Percentiles rank a stretch among this genome's conserved stretches.
Evolutionary conservation across 2,329 filamentous ascomycete genomes (phyloP).

Genomic region (Trichophyton benhamiae): DNA sequence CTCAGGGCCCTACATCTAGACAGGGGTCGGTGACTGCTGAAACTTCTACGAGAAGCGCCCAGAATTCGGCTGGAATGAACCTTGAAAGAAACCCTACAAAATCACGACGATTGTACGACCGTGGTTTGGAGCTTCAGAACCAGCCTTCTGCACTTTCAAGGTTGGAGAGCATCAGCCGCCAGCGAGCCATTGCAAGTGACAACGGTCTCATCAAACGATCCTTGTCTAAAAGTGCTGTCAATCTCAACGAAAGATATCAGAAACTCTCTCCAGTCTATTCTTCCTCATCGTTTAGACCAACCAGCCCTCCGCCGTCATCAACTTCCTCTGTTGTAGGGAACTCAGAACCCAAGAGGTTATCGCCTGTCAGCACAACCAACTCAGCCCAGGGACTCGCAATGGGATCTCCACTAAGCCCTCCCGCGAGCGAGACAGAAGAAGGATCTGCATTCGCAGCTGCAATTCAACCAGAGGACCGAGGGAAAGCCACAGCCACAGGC

Average conservation of each 20-base stretch:
- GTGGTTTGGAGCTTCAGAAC: slow-evolving; percentile 66
- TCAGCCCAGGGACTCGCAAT: slow-evolving; percentile 21
- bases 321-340: slow-evolving; percentile 28
- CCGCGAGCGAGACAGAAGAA: slow-evolving; percentile 63
- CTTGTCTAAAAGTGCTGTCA: slow-evolving; percentile 50
- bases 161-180: slow-evolving; percentile 63
- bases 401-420: slow-evolving; percentile 53
- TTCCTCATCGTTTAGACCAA: slow-evolving; percentile 19
- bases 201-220: slow-evolving; percentile 34
- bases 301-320: slow-evolving; percentile 34
- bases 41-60: slow-evolving; percentile 19
- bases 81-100: slow-evolving; percentile 58
- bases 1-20: slow-evolving; percentile 41
- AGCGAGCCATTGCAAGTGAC: slow-evolving; percentile 47
- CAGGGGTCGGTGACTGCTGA: slow-evolving; percentile 16
- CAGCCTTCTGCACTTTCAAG: slow-evolving; percentile 64
- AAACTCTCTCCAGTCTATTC: slow-evolving; percentile 23
- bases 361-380: slow-evolving; percentile 15
- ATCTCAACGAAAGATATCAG: slow-evolving; percentile 44
- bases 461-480: slow-evolving; percentile 62
- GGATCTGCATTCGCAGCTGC: slow-evolving; percentile 46
- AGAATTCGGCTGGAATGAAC: slow-evolving; percentile 16
- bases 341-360: slow-evolving; percentile 13
- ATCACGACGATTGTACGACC: slow-evolving; percentile 67
- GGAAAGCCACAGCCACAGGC: slow-evolving; percentile 66